phyloP scores from a whole-genome alignment of 192 early-diverging fungal species.

The Dissophora globulifera region DNA sequence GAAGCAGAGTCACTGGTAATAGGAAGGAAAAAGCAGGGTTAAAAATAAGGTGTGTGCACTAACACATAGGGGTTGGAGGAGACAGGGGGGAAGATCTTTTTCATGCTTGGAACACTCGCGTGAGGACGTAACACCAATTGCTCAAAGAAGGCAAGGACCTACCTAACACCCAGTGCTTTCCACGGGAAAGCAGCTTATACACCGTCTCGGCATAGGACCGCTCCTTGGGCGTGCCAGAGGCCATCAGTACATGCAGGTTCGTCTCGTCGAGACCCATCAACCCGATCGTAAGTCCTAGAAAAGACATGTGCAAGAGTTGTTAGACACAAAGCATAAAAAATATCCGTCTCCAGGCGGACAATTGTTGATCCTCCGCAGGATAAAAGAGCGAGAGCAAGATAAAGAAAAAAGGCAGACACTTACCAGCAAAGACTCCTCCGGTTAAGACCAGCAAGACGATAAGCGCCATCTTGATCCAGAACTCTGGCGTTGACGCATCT shows the following conservation, averaged over 20 bases:
- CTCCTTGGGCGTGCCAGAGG: constrained; percentile 79
- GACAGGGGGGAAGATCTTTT: no score
- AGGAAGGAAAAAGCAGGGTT: neutral
- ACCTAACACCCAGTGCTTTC: constrained; percentile 87
- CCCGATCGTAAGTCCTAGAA: constrained; percentile 71
- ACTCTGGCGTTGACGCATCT: constrained; percentile 31
- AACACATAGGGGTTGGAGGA: no score
- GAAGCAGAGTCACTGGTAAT: constrained; percentile 77
- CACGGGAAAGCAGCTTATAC: constrained; percentile 55
- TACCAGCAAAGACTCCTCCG: constrained; percentile 81
- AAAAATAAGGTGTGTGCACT: no score
- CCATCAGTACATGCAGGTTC: constrained; percentile 85
- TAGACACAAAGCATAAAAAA: no score
- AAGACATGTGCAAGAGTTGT: no score
- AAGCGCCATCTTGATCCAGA: constrained; percentile 58
- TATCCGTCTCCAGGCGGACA: no score
- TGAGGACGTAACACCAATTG: no score
- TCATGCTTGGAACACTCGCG: no score
- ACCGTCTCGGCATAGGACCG: constrained; percentile 74
- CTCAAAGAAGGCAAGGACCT: no score
- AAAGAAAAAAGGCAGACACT: no score
- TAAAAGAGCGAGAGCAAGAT: no score
- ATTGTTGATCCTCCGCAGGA: no score
- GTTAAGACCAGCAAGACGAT: constrained; percentile 74
- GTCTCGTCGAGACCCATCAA: constrained; percentile 89